Conservation (phyloP, 1,284 basidiomycete genomes). For the Melampsora americana region DNA sequence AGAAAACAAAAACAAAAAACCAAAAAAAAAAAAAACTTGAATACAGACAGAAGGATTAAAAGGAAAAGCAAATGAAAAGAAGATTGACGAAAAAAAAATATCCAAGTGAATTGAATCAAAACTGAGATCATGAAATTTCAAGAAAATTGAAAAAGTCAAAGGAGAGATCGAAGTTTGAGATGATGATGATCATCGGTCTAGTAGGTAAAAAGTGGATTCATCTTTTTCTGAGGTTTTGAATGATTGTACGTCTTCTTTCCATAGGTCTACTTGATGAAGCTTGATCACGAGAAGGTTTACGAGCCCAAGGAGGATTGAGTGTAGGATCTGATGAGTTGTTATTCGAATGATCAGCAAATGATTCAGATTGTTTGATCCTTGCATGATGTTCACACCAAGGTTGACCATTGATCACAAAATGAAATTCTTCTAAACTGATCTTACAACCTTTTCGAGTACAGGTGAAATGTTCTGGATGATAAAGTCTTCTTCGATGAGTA, state of each 20-base stretch:
- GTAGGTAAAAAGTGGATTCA: neutral
- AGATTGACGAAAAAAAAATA: no score
- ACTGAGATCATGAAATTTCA: no score
- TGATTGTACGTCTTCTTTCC: slow-evolving; percentile 18
- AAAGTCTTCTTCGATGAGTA: slow-evolving; percentile 23
- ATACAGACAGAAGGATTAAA: no score
- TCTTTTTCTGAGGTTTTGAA: slow-evolving; percentile 20
- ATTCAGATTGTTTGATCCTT: neutral
- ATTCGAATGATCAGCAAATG: neutral
- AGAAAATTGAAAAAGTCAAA: no score
- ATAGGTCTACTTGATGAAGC: neutral
- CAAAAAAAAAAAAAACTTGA: no score
- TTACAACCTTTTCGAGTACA: slow-evolving; percentile 48
- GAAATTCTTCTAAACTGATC: slow-evolving; percentile 49
- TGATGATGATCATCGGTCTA: neutral
- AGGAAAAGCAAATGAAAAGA: no score
- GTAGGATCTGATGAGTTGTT: no score
- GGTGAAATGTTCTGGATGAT: slow-evolving; percentile 50
- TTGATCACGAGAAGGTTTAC: neutral
- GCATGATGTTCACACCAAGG: slow-evolving; percentile 52
- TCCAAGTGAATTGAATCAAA: no score
- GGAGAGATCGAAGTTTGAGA: no score
- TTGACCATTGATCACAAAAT: slow-evolving; percentile 48
- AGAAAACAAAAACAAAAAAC: no score
- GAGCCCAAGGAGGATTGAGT: neutral